These are phyloP conservation scores for Colletotrichum sp. DNA, from an alignment of 2,329 filamentous ascomycete species.

Conservation along the genomic window DNA sequence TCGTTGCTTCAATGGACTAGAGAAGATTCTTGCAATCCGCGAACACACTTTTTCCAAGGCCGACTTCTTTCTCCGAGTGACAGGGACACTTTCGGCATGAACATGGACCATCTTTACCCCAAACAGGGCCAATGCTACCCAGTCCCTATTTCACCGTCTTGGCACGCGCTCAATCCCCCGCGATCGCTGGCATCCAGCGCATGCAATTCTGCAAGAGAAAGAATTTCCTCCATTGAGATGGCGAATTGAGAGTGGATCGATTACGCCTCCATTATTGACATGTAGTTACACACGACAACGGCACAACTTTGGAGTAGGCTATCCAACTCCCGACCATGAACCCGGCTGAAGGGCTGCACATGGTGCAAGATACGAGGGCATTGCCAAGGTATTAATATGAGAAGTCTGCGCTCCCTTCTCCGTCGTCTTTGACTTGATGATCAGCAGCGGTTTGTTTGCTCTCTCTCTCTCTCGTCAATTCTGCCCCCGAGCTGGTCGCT, in stretches of 20 bases:
- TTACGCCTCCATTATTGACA: neutral
- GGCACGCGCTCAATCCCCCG: neutral
- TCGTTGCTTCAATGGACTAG: neutral
- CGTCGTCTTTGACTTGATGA: neutral
- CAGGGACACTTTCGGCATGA: neutral
- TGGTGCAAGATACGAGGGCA: neutral
- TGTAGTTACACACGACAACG: neutral
- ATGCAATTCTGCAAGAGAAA: neutral
- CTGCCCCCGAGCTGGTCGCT: neutral
- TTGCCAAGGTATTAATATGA: neutral
- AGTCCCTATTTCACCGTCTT: conserved; percentile 2
- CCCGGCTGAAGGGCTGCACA: neutral
- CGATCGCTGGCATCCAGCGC: neutral
- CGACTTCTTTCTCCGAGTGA: neutral
- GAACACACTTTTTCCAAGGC: neutral
- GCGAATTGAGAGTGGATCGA: neutral
- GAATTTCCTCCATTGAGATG: conserved; percentile 5
- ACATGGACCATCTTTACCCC: neutral
- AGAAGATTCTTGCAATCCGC: neutral
- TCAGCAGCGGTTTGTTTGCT: neutral
- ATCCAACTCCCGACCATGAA: neutral
- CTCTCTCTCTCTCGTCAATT: neutral
- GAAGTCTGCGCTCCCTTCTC: neutral
- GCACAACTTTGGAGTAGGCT: neutral
- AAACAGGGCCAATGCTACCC: neutral